These are phyloP conservation scores for Exophiala sideris DNA, from an alignment of 2,329 filamentous ascomycete genomes.

Conservation along the genomic window DNA sequence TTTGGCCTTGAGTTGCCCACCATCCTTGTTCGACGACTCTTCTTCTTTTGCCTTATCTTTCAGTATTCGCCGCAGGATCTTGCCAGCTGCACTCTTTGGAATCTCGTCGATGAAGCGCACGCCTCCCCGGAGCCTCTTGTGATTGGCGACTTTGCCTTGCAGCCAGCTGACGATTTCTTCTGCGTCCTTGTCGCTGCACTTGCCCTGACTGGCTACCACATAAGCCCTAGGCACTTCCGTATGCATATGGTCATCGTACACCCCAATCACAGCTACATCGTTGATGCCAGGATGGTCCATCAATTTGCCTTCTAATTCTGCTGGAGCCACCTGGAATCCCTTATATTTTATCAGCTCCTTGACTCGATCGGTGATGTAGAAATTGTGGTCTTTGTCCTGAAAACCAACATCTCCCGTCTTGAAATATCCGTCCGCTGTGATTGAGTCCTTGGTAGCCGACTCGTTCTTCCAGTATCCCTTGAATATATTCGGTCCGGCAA, in stretches of 20 bases:
- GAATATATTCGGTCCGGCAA: conserved; percentile 64
- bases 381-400: conserved; percentile 70
- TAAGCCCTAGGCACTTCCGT: conserved; percentile 45
- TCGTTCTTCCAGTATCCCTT: conserved; percentile 61
- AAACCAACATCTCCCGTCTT: conserved; percentile 85
- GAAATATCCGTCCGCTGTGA: conserved; percentile 71
- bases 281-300: conserved; percentile 41
- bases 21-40: conserved; percentile 23
- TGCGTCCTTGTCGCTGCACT: conserved; percentile 39
- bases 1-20: conserved; percentile 36
- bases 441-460: conserved; percentile 53
- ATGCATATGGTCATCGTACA: conserved; percentile 33
- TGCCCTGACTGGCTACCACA: conserved; percentile 46
- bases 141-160: conserved; percentile 31
- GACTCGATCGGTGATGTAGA: conserved; percentile 85
- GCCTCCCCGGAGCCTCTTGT: conserved; percentile 40
- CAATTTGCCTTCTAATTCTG: conserved; percentile 47
- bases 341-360: conserved; percentile 58
- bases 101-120: conserved; percentile 32
- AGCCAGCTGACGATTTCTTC: conserved; percentile 35
- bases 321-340: conserved; percentile 49
- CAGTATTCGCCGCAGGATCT: conserved; percentile 46
- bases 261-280: conserved; percentile 49
- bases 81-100: conserved; percentile 40
- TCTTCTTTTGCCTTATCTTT: conserved; percentile 44